Conservation (phyloP, 164 flowering plant genomes). For the Sedum album region DNA sequence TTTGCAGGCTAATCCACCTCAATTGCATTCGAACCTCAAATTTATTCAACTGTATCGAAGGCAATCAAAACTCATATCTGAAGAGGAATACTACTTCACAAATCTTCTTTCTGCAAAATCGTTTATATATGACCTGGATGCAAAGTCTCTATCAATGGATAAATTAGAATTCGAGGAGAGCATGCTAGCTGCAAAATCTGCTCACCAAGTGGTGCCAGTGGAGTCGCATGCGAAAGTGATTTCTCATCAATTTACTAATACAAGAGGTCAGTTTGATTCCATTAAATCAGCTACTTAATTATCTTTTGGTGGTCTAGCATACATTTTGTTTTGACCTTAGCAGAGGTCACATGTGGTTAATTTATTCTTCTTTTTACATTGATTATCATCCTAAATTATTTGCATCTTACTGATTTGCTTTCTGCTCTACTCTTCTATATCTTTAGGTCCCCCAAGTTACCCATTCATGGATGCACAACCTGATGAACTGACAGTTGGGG, state of each 20-base stretch:
- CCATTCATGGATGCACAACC: constrained; percentile 40
- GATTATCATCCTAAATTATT: neutral
- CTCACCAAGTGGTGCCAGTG: constrained; percentile 3
- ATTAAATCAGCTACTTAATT: neutral
- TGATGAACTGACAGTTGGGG: constrained; percentile 30
- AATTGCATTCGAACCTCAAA: constrained; percentile 44
- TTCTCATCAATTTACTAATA: constrained; percentile 5
- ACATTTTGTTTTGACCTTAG: neutral
- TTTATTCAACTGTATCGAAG: constrained; percentile 40
- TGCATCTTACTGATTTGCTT: neutral
- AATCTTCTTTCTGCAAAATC: constrained; percentile 41
- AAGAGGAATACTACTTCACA: constrained; percentile 44
- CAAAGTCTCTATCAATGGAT: constrained; percentile 42
- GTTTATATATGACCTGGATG: constrained; percentile 30
- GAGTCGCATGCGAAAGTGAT: constrained; percentile 14
- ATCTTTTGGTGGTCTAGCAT: neutral
- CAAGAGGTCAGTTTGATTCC: constrained; percentile 20
- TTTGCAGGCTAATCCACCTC: constrained; percentile 51
- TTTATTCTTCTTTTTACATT: neutral
- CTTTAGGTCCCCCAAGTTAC: constrained; percentile 18
- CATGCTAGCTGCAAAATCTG: constrained; percentile 32
- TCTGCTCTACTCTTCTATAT: neutral
- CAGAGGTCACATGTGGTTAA: neutral
- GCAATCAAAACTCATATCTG: constrained; percentile 36
- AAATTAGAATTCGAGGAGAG: constrained; percentile 34